A percentile compares a stretch with the other conserved stretches of the same genome.
Conservation (phyloP, 768 basidiomycete genomes). For the Boletus reticulatus region DNA sequence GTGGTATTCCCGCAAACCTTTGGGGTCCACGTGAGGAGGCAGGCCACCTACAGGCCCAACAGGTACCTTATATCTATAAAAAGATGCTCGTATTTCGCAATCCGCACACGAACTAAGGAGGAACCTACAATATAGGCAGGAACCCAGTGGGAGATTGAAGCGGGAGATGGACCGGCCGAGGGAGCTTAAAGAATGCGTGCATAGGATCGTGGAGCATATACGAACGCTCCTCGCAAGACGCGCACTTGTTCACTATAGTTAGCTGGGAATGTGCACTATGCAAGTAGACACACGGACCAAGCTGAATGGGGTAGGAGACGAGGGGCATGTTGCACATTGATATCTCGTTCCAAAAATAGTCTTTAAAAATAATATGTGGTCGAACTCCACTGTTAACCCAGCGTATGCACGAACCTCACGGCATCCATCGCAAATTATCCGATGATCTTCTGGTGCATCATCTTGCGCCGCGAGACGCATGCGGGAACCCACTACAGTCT, state of each 20-base stretch:
- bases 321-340: constrained; percentile 90
- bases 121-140: constrained; percentile 62
- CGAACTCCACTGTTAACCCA: not conserved
- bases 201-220: constrained; percentile 78
- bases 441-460: constrained; percentile 48
- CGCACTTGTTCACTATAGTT: constrained; percentile 52
- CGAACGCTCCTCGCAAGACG: constrained; percentile 73
- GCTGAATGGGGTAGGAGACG: constrained; percentile 65
- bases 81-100: constrained; percentile 7
- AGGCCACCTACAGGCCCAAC: constrained; percentile 52
- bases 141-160: constrained; percentile 56
- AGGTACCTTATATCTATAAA: constrained; percentile 58
- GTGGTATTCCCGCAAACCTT: constrained; percentile 41
- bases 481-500: constrained; percentile 61
- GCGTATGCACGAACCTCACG: constrained; percentile 43
- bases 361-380: constrained; percentile 34
- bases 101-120: not conserved
- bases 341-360: constrained; percentile 76
- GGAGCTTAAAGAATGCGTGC: constrained; percentile 88
- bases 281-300: constrained; percentile 46
- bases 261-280: not conserved
- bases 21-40: constrained; percentile 44
- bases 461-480: constrained; percentile 32
- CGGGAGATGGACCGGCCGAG: constrained; percentile 68
- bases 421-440: constrained; percentile 60